Evolutionary conservation across 2,329 filamentous ascomycete genomes (phyloP).

Genomic region (Diaporthe australafricana): DNA sequence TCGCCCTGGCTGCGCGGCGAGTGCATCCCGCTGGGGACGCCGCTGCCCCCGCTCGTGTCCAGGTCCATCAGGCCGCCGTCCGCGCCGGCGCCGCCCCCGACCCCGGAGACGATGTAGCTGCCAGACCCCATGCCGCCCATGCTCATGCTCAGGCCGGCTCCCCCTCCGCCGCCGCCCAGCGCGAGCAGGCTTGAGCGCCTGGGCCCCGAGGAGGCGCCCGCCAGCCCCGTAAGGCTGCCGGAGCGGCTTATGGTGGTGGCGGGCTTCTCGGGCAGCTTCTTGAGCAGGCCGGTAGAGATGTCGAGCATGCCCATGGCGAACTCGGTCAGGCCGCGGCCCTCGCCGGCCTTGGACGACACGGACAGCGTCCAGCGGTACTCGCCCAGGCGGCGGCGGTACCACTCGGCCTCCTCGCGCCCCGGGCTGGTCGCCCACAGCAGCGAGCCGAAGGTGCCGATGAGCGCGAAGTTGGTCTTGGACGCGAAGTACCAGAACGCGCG

Average conservation of each 20-base stretch:
- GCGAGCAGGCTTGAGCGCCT: constrained; percentile 52
- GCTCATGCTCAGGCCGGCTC: constrained; percentile 32
- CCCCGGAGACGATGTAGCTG: constrained; percentile 37
- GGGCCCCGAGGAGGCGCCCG: constrained; percentile 58
- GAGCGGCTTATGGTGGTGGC: constrained; percentile 67
- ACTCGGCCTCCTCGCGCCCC: constrained; percentile 88
- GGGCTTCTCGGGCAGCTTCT: constrained; percentile 78
- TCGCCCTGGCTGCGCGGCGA: constrained; percentile 57
- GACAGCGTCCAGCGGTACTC: constrained; percentile 96
- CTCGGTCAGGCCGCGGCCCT: constrained; percentile 67
- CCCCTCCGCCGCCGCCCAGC: constrained; percentile 46
- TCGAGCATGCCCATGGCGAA: constrained; percentile 85
- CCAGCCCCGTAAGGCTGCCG: constrained; percentile 61
- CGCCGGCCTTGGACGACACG: constrained; percentile 81
- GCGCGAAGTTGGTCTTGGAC: constrained; percentile 89
- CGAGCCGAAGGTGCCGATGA: constrained; percentile 94
- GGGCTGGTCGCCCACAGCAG: constrained; percentile 91
- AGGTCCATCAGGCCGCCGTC: constrained; percentile 47
- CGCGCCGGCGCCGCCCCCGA: constrained; percentile 42
- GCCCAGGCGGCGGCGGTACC: constrained; percentile 85
- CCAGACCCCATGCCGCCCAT: constrained; percentile 24
- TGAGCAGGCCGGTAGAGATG: constrained; percentile 75
- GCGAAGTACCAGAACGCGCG: constrained; percentile 95
- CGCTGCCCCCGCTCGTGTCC: constrained; percentile 53
- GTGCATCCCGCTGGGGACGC: constrained; percentile 58